Evolutionary conservation across 2,329 filamentous ascomycete species (phyloP), one percentile per base, ranked within the genome.

Genomic region (Aspergillus quadricinctus): DNA sequence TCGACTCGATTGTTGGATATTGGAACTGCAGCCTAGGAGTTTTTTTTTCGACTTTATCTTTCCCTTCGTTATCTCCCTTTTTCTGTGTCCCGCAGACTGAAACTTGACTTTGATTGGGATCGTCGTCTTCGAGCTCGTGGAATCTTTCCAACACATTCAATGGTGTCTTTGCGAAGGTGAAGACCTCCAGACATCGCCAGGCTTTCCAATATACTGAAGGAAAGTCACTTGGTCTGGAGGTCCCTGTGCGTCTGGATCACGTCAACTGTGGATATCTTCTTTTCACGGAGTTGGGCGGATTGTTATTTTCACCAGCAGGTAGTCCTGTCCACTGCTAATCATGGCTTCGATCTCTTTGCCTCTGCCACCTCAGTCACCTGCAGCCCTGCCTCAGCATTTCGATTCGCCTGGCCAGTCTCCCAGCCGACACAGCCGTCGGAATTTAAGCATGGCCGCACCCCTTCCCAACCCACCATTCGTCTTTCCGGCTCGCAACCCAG

Each of bases 391-490:
- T 50, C 65, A 66, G 50, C 67, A 68, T 55, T 65, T 72, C 52
- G 63, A 65, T 52, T 58, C 66, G 19, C 37, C 61, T n/a, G 51
- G 59, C 29, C 51, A 53, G 19, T 52, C 69, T n/a, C 54, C 59
- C 35, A 45, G 51, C 52, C 40, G 59, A 49, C 60, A 64, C 54
- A 63, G 52, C 57, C 65, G 66, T 59, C 66, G 66, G 51, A 63
- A 65, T 46, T 41, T 66, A 54, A 64, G 59, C 48, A 69, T 70
- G 67, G 65, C 67, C 46, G 49, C 65, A 43, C 70, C 70, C 14
- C 60, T 72, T 48, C 84, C 85, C 49, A 88, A 88, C 53, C 85
- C 86, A 29, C 81, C 80, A 5, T 88, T 88, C 65, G 79, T 85
- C 56, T 88, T 88, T 64, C 87, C 86, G 72, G 76, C 66, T 25